Conservation (phyloP, 73 alveolate species). For the Symbiodinium natans region DNA sequence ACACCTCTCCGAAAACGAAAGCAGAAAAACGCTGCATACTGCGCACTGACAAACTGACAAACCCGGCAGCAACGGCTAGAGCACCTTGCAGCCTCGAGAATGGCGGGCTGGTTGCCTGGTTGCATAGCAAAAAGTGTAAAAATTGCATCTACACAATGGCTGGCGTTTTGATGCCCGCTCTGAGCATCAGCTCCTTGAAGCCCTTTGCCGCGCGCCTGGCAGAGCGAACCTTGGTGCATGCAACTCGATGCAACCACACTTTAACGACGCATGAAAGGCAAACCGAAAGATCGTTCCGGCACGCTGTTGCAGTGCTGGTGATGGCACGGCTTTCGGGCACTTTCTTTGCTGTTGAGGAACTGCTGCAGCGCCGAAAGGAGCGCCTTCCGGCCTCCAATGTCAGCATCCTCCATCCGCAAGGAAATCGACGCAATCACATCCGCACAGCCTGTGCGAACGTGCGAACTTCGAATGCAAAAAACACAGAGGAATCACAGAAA, state of each 20-base stretch:
- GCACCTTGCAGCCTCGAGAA: conserved; percentile 37
- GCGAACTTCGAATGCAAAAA: too few relatives aligned
- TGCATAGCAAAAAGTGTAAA: not conserved
- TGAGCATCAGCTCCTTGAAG: not conserved
- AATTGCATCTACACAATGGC: not conserved
- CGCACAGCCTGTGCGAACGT: not conserved
- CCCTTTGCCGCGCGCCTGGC: not conserved
- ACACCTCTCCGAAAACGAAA: not conserved
- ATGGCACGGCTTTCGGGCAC: not conserved
- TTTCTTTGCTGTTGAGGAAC: not conserved
- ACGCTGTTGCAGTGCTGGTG: not conserved
- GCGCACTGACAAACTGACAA: too few relatives aligned
- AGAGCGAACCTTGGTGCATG: conserved; percentile 31
- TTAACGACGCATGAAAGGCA: too few relatives aligned
- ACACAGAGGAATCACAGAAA: too few relatives aligned
- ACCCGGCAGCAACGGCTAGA: not conserved
- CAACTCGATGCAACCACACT: not conserved
- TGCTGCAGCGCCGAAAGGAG: conserved; percentile 55
- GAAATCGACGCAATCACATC: conserved; percentile 18
- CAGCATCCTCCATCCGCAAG: conserved; percentile 55
- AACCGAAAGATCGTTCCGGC: not conserved
- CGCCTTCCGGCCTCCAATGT: conserved; percentile 75
- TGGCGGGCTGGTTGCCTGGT: conserved; percentile 27
- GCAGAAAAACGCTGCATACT: not conserved
- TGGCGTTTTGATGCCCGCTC: too few relatives aligned